These are phyloP conservation scores for Zarea fungicola DNA, from an alignment of 2,329 filamentous ascomycete species.

Conservation along the genomic window DNA sequence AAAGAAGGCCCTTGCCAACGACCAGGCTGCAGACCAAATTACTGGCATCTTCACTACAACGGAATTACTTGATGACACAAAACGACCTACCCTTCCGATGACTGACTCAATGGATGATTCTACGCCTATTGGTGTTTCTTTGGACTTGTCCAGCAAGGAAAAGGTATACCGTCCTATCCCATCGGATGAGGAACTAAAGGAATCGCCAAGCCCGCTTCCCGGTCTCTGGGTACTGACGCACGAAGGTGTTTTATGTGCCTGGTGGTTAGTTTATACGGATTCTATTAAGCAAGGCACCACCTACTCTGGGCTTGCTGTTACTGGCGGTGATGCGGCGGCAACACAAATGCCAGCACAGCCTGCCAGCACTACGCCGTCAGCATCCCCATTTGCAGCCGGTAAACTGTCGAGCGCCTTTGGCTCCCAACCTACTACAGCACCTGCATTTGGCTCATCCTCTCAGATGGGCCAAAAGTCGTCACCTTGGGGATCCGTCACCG, in stretches of 20 bases:
- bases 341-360: slow-evolving; percentile 24
- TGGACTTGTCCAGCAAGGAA: slow-evolving; percentile 81
- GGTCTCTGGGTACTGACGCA: slow-evolving; percentile 82
- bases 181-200: slow-evolving; percentile 68
- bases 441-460: slow-evolving; percentile 44
- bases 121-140: slow-evolving; percentile 71
- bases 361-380: neutral
- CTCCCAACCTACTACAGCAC: slow-evolving; percentile 28
- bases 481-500: slow-evolving; percentile 40
- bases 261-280: slow-evolving; percentile 91
- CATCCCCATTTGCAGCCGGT: slow-evolving; percentile 26
- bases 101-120: slow-evolving; percentile 55
- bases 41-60: slow-evolving; percentile 69
- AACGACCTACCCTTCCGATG: slow-evolving; percentile 71
- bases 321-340: slow-evolving; percentile 28
- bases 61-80: slow-evolving; percentile 66
- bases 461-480: slow-evolving; percentile 47
- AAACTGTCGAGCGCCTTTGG: slow-evolving; percentile 36
- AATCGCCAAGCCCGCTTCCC: slow-evolving; percentile 76
- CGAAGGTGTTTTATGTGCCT: slow-evolving; percentile 76
- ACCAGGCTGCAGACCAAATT: slow-evolving; percentile 54
- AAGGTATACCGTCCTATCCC: slow-evolving; percentile 74
- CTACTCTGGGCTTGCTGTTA: slow-evolving; percentile 63
- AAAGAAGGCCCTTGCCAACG: slow-evolving; percentile 58
- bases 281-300: slow-evolving; percentile 69